Base-by-base conservation (phyloP, 805 yeast genomes). In the Allodekkera sacchari region DNA sequence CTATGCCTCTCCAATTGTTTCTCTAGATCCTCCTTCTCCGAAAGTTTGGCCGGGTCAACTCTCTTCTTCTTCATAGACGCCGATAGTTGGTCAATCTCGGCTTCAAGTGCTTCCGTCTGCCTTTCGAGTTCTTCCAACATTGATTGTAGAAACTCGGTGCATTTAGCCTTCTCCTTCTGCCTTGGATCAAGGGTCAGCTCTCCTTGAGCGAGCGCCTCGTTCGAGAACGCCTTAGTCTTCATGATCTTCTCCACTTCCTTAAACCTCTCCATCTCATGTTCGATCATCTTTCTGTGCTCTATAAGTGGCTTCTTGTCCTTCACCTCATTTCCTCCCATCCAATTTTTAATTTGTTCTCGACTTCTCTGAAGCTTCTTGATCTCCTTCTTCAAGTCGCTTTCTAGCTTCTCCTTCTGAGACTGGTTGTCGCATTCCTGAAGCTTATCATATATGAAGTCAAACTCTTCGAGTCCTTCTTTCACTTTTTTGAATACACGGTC, bases 401-500 rank as follows among this genome's bases (percentile, higher is more conserved):
- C 98, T 36, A 92, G 68, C 56, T 89, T 89, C 54, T 89, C 97
- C 61, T 89, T 83, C 54, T 88, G 95, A 3, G 95, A 77, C 42
- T 74, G 81, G 46, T 81, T 81, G 41, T 85, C 88, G 30, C 94
- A 75, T 31, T 70, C 68, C 56, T 77, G 80, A 24, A 89, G 74
- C 59, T 89, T 89, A 25, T 84, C 95, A 50, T 89, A 82, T 21
- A 84, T 75, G 33, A 71, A 77, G 50, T 89, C 95, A 50, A 89
- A 89, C 38, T 76, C 81, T 33, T 72, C 77, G 26, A 89, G 70
- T 7, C 98, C 98, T 63, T 89, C 98, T 36, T 77, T 74, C 33
- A 92, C 94, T 58, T 92, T 85, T 57, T 85, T 85, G 61, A 82
- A 72, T 48, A 88, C 85, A 52, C 88, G 83, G 60, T 89, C 98